These are phyloP conservation scores for Neofusicoccum kwambonambiense DNA, from an alignment of 2,329 filamentous ascomycete species.

Conservation along the genomic window DNA sequence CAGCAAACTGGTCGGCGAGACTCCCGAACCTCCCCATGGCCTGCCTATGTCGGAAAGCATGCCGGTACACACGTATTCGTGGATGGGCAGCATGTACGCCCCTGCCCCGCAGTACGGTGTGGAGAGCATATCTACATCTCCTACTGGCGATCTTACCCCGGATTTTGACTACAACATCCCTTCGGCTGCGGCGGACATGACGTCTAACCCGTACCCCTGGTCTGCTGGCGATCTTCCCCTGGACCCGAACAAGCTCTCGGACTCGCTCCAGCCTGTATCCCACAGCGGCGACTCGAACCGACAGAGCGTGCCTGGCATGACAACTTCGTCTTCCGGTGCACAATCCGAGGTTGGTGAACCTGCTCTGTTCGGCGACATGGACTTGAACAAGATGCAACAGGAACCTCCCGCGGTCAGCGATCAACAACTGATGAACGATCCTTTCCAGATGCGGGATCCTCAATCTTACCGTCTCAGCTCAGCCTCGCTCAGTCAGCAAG, in stretches of 20 bases:
- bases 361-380: conserved; percentile 34
- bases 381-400: conserved; percentile 28
- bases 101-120: conserved; percentile 32
- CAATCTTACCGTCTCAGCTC: conserved; percentile 33
- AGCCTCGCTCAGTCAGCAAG: conserved; percentile 25
- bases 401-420: conserved; percentile 31
- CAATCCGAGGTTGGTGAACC: conserved; percentile 42
- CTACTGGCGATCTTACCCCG: conserved; percentile 37
- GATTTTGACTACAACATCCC: conserved; percentile 37
- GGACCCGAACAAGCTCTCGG: conserved; percentile 36
- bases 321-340: conserved; percentile 38
- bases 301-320: conserved; percentile 39
- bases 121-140: conserved; percentile 39
- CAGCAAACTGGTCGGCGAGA: conserved; percentile 25
- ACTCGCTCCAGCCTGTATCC: conserved; percentile 38
- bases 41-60: conserved; percentile 26
- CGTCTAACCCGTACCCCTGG: conserved; percentile 30
- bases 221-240: conserved; percentile 42
- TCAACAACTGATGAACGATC: conserved; percentile 38
- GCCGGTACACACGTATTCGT: conserved; percentile 31
- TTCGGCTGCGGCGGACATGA: conserved; percentile 28
- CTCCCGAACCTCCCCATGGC: conserved; percentile 28
- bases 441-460: conserved; percentile 19
- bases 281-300: conserved; percentile 41
- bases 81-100: conserved; percentile 20